Evolutionary conservation across 2,329 filamentous ascomycete species (phyloP).

Genomic region (Apiospora arundinis): DNA sequence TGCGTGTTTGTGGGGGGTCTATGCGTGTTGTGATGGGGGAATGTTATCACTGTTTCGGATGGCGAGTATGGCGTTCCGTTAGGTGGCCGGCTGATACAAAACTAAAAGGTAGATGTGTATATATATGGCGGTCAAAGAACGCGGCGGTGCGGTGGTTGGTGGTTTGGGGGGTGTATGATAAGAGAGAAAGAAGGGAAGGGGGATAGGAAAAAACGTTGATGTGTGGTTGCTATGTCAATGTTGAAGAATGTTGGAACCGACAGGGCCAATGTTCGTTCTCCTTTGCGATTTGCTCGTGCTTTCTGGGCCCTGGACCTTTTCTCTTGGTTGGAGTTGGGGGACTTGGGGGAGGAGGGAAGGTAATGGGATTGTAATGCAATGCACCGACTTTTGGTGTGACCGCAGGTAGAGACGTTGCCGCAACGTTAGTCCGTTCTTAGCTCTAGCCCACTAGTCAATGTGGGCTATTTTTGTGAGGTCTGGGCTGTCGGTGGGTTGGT

Average conservation of each 20-base stretch:
- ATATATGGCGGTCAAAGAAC: constrained; percentile 19
- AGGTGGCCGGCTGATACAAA: constrained; percentile 12
- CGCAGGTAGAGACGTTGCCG: constrained; percentile 12
- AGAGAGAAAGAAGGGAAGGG: background rate
- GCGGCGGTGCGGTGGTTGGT: background rate
- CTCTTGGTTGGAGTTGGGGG: constrained; percentile 2
- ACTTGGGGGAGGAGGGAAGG: constrained; percentile 4
- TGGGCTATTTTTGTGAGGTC: constrained; percentile 16
- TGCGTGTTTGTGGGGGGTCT: constrained; percentile 5
- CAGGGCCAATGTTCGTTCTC: constrained; percentile 18
- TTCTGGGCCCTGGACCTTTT: background rate
- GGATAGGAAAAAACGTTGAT: background rate
- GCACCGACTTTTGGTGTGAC: constrained; percentile 18
- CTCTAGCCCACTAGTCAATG: constrained; percentile 8
- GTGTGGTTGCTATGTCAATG: constrained; percentile 20
- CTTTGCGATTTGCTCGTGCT: constrained; percentile 19
- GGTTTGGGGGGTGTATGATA: background rate
- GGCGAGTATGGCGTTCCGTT: background rate
- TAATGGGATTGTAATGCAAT: constrained; percentile 17
- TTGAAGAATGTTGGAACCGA: constrained; percentile 9
- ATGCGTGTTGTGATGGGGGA: constrained; percentile 3
- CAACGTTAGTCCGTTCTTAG: constrained; percentile 18
- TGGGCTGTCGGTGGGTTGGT: background rate
- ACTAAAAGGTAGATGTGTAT: constrained; percentile 13
- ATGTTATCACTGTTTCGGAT: constrained; percentile 2